Base-by-base conservation (phyloP, 768 basidiomycete genomes). In the Solioccasus polychromus region DNA sequence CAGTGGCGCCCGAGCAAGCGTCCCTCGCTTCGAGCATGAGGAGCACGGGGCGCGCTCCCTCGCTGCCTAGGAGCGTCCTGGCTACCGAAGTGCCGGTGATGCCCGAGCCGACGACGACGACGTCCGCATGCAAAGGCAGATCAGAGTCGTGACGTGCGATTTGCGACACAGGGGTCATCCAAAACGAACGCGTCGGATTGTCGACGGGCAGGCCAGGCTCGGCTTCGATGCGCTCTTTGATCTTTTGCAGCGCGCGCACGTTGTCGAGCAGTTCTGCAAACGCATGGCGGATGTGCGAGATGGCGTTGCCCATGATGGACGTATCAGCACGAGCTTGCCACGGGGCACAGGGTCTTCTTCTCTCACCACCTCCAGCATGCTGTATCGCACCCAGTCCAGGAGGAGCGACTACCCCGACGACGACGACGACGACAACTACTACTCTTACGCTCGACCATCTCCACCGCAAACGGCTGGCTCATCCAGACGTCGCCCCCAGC, bases 21-120 rank as follows among this genome's bases (percentile, higher is more conserved):
- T 87, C 85, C 43, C 92, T 68, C 4, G 91, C 92, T 54, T 95
- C 92, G 18, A 95, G 73, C 71, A 92, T 82, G 18, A 89, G 77
- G 2, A 93, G 62, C 29, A 68, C 65, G 12, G 78, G 47, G 7
- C 51, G 45, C 22, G 58, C 61, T 20, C 57, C 61, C 8, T 56
- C 48, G 39, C 61, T 60, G 31, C 72, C 67, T 14, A 88, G 67
- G 19, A 84, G 48, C 8, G 75, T 73, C 50, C 79, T 74, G 5
- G 77, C 80, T 35, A 86, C 61, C 1, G 80, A 72, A 0, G 83
- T 72, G 4, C 86, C 85, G 0, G 87, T 82, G 47, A 90, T 85
- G 0, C 88, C 88, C n/a, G 82, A 83, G 3, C 88, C 88, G 43
- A 90, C 76, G 40, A 90, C 70, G 20, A 88, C 77, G 4, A 88